Conservation (phyloP, 139 green algal genomes). For the Coelastrella sp. region DNA sequence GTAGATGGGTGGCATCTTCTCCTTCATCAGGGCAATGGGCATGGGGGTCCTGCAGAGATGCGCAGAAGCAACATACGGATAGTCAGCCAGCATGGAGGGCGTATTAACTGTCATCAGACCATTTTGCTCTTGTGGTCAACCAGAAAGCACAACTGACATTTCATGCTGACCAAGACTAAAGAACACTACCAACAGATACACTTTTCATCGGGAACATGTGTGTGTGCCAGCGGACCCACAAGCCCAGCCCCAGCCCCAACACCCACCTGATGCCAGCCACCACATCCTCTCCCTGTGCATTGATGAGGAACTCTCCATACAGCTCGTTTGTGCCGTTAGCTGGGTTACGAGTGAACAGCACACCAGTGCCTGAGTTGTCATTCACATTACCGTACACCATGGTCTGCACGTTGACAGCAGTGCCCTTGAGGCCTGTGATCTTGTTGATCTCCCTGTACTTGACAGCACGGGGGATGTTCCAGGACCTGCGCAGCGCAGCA, state of each 20-base stretch:
- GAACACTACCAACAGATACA: no score
- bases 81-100: no score
- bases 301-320: slow-evolving; percentile 93
- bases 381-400: slow-evolving; percentile 94
- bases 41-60: slow-evolving; percentile 77
- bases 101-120: no score
- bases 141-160: no score
- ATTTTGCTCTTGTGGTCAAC: no score
- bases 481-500: slow-evolving; percentile 60
- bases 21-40: slow-evolving; percentile 77
- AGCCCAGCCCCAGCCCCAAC: background rate
- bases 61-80: background rate
- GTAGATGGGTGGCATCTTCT: slow-evolving; percentile 84
- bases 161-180: no score
- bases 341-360: slow-evolving; percentile 92
- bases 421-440: slow-evolving; percentile 88
- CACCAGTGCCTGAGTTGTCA: slow-evolving; percentile 83
- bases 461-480: slow-evolving; percentile 82
- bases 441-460: slow-evolving; percentile 93
- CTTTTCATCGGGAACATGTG: no score
- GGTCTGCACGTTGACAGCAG: slow-evolving; percentile 90
- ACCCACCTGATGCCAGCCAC: slow-evolving; percentile 75
- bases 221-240: no score
- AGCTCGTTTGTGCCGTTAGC: slow-evolving; percentile 80
- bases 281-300: slow-evolving; percentile 93